phyloP scores from a whole-genome alignment of 2,329 filamentous ascomycete genomes.

The Catunica adiposa region DNA sequence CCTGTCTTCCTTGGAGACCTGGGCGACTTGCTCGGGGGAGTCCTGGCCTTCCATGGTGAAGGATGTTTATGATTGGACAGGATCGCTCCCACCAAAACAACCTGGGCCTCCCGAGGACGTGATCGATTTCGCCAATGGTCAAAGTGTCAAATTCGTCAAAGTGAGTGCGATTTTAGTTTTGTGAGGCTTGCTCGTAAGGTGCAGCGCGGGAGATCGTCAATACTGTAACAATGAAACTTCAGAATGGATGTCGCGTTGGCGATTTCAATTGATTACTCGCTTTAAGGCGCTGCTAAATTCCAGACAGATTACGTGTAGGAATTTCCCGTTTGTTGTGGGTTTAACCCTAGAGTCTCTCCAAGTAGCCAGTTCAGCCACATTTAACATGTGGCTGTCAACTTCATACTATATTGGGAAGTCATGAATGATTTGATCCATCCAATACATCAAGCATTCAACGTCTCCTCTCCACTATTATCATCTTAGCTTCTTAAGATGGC shows the following conservation, averaged over 20 bases:
- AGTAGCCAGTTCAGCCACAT: no score
- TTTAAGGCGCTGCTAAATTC: no score
- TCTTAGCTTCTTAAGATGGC: no score
- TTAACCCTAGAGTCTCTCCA: no score
- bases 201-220: slow-evolving; percentile 1
- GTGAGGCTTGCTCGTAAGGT: not conserved
- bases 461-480: no score
- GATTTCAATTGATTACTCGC: not conserved
- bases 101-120: not conserved
- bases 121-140: not conserved
- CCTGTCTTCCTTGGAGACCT: slow-evolving; percentile 3
- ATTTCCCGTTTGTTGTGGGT: no score
- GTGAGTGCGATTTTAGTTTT: not conserved
- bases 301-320: no score
- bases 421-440: no score
- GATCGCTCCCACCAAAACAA: slow-evolving; percentile 8
- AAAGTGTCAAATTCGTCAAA: not conserved
- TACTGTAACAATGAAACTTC: not conserved
- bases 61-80: slow-evolving; percentile 10
- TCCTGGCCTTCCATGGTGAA: not conserved
- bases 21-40: not conserved
- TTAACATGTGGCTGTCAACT: no score
- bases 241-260: not conserved
- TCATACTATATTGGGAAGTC: no score
- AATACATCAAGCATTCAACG: no score